phyloP scores from a whole-genome alignment of 805 yeast species.

The Blastobotrys chiropterorum region DNA sequence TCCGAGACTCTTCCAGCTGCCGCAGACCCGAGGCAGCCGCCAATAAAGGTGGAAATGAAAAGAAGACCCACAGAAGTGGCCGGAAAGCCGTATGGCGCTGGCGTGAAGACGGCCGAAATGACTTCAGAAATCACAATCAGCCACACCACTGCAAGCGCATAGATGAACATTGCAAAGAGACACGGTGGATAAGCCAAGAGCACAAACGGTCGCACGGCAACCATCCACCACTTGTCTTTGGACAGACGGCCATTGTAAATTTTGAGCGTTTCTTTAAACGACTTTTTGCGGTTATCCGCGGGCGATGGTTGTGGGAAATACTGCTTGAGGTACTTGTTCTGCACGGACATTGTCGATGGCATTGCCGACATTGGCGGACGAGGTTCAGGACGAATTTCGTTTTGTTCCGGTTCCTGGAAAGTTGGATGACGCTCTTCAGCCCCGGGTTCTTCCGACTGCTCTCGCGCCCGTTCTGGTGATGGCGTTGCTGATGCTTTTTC shows the following conservation, averaged over 20 bases:
- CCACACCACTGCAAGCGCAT: conserved; percentile 58
- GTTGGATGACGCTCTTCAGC: conserved; percentile 2
- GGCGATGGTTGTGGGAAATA: neutral
- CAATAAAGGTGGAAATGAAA: conserved; percentile 50
- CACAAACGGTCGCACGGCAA: conserved; percentile 48
- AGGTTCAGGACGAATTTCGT: neutral
- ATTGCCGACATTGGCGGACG: neutral
- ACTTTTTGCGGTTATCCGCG: conserved; percentile 12
- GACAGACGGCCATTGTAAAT: conserved; percentile 46
- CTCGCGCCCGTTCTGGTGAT: neutral
- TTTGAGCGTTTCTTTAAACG: conserved; percentile 33
- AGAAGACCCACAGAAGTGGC: conserved; percentile 46
- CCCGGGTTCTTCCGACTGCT: neutral
- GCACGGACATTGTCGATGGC: neutral
- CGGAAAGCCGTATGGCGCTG: conserved; percentile 41
- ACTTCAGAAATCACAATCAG: conserved; percentile 55
- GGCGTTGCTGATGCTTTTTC: neutral
- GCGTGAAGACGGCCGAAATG: conserved; percentile 43
- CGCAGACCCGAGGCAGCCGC: conserved; percentile 52
- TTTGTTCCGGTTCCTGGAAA: neutral
- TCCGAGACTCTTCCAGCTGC: conserved; percentile 49
- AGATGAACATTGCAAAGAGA: conserved; percentile 45
- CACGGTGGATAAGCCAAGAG: conserved; percentile 45
- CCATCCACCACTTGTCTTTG: conserved; percentile 48
- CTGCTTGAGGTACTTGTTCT: neutral